Evolutionary conservation across 306 rosid genomes (phyloP).

Genomic region (Fragaria vesca): DNA sequence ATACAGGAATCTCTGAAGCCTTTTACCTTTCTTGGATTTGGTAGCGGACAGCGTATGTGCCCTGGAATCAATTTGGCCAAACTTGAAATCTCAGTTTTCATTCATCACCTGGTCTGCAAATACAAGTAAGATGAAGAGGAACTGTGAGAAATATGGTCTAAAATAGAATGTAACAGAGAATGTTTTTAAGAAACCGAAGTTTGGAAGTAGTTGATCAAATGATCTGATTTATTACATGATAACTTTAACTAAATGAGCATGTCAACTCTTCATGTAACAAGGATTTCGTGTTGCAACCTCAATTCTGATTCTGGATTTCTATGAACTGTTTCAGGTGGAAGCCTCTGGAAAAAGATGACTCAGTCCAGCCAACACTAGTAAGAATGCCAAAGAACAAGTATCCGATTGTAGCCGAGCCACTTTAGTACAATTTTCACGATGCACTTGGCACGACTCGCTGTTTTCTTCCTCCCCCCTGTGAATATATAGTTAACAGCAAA

Average conservation of each 20-base stretch:
- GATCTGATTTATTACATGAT: neutral
- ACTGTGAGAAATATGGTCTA: neutral
- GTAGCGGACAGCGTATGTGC: conserved; percentile 90
- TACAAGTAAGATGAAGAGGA: conserved; percentile 54
- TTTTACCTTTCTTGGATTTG: conserved; percentile 78
- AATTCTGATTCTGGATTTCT: neutral
- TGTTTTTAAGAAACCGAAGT: neutral
- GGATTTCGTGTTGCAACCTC: neutral
- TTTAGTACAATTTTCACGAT: conserved; percentile 13
- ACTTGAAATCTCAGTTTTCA: conserved; percentile 71
- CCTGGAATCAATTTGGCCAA: conserved; percentile 89
- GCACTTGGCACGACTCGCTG: neutral
- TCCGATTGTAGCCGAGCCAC: conserved; percentile 53
- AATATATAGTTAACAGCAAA: neutral
- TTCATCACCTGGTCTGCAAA: conserved; percentile 70
- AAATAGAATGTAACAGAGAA: neutral
- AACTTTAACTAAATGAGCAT: neutral
- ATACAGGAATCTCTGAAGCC: conserved; percentile 65
- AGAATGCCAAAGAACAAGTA: conserved; percentile 88
- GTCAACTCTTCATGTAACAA: neutral
- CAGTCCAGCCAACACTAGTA: conserved; percentile 80
- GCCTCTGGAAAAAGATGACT: conserved; percentile 60
- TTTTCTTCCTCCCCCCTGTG: neutral
- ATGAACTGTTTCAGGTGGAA: conserved; percentile 54
- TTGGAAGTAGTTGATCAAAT: neutral